Evolutionary conservation across 129 eudicot genomes (phyloP).

Genomic region (Dittrichia graveolens): DNA sequence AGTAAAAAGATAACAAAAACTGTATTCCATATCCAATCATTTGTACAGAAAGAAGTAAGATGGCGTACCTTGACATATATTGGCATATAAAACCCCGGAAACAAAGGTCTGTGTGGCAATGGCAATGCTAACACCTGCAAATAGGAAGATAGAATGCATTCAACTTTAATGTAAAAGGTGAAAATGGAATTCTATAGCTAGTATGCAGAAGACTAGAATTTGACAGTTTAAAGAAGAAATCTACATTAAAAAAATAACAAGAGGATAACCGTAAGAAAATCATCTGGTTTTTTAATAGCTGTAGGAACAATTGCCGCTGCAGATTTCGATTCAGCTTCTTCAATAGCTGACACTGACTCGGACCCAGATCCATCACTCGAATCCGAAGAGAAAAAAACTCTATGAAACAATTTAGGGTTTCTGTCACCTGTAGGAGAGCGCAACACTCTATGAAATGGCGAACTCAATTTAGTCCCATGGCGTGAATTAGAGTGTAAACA

Average conservation of each 20-base stretch:
- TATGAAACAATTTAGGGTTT: constrained; percentile 45
- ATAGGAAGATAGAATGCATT: constrained; percentile 7
- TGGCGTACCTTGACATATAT: constrained; percentile 79
- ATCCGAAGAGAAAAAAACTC: constrained; percentile 74
- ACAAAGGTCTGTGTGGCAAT: constrained; percentile 79
- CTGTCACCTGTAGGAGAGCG: constrained; percentile 30
- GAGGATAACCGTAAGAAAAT: constrained; percentile 68
- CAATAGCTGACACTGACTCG: constrained; percentile 34
- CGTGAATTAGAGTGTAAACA: constrained; percentile 37
- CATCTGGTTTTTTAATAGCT: constrained; percentile 70
- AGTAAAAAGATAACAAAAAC: too few relatives aligned
- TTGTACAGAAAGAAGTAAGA: not conserved
- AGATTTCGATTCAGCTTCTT: constrained; percentile 57
- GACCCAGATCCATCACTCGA: constrained; percentile 52
- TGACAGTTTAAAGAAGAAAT: not conserved
- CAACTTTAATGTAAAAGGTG: not conserved
- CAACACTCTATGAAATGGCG: constrained; percentile 53
- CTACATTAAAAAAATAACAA: not conserved
- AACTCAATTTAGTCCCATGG: constrained; percentile 34
- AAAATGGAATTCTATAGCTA: not conserved
- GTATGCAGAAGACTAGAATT: not conserved
- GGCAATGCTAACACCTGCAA: constrained; percentile 94
- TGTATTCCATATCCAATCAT: too few relatives aligned
- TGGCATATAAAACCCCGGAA: constrained; percentile 98
- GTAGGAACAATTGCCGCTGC: constrained; percentile 78